Evolutionary conservation across 768 basidiomycete genomes (phyloP), one percentile per base, ranked within the genome.

Genomic region (Mycena sanguinolenta): DNA sequence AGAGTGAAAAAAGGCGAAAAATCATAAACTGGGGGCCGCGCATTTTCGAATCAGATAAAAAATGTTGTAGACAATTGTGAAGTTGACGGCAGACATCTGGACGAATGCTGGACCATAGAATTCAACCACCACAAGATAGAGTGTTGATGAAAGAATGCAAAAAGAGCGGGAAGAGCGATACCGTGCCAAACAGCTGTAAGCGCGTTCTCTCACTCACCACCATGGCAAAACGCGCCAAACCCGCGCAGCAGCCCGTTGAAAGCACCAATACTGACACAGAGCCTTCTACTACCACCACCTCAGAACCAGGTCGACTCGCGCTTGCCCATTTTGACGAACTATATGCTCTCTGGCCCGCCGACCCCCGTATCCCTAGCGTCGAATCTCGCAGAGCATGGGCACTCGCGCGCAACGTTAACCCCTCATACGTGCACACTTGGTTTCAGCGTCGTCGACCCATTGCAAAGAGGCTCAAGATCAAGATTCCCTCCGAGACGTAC

Each of bases 381-480:
- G 70, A 71, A 12, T 84, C 84, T 28, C 79, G 84, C 5, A 77
- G 79, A 16, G 77, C 79, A 10, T 85, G 84, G 84, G 79, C 82
- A 7, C 71, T 78, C 21, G 84, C 84, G 10, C 79, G 84, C 14
- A 78, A 79, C 46, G 53, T 85, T 59, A 76, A 78, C 30, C 83
- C 82, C 8, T 66, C 39, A 7, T 67, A 73, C 21, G 82, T 85
- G 1, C 75, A 85, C 69, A 74, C 69, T 14, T 86, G 84, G 83
- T 85, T 80, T 78, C 79, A 80, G 59, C 77, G 81, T 28, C 80
- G 81, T 28, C 79, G 80, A 44, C 73, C 65, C 17, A 30, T 70
- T 27, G 80, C 79, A 5, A 79, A 76, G 67, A 81, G 78, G 65
- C 61, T 74, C 8, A 64, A 73, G 0, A 66, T 80, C n/a, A 62